Conservation (phyloP, 192 early-diverging fungal genomes). For the Neocallimastix lanati region DNA sequence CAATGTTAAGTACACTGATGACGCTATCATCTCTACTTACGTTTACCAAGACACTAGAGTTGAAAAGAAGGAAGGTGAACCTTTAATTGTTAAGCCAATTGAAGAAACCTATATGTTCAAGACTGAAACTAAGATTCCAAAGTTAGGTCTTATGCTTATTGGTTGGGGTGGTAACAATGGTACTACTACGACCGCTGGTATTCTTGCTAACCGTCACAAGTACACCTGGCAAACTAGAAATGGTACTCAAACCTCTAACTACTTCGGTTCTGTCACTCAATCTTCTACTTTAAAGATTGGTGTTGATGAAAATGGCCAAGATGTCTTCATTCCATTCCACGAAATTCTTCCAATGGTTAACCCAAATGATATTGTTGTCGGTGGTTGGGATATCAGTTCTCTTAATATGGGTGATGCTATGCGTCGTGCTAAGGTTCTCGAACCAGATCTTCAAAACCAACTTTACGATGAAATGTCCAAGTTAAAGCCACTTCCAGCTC, state of each 20-base stretch:
- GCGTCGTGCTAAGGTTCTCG: conserved; percentile 84
- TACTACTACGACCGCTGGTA: conserved; percentile 52
- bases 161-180: conserved; percentile 88
- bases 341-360: conserved; percentile 88
- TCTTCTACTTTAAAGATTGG: conserved; percentile 93
- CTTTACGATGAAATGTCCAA: conserved; percentile 57
- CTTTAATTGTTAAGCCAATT: conserved; percentile 60
- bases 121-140: conserved; percentile 62
- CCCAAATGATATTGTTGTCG: conserved; percentile 91
- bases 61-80: conserved; percentile 39
- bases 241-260: conserved; percentile 83
- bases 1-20: conserved; percentile 71
- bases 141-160: conserved; percentile 88
- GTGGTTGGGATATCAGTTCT: conserved; percentile 94
- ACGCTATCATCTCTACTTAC: conserved; percentile 68
- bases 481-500: conserved; percentile 77
- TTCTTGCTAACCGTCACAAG: conserved; percentile 79
- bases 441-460: conserved; percentile 89
- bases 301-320: conserved; percentile 53
- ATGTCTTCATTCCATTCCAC: conserved; percentile 84
- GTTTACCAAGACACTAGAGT: conserved; percentile 77
- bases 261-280: conserved; percentile 91
- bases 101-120: conserved; percentile 80
- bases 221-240: conserved; percentile 85
- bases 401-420: conserved; percentile 77